Evolutionary conservation across 495 filamentous ascomycete genomes (phyloP).

Genomic region (Durotheca rogersii): DNA sequence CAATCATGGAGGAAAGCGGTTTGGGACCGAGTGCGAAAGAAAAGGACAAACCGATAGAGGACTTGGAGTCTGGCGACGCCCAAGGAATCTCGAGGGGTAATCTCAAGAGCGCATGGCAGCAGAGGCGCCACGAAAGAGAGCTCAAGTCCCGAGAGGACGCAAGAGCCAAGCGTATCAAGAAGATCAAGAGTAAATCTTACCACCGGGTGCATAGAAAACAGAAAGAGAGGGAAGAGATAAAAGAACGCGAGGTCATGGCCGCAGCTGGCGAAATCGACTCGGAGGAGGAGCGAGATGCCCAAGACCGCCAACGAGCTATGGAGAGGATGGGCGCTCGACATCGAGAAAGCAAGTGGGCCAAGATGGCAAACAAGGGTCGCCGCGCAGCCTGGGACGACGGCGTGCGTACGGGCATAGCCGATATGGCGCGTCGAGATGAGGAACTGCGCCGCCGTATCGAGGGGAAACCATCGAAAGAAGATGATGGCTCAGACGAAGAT

Average conservation of each 20-base stretch:
- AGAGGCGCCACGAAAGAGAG: conserved; percentile 78
- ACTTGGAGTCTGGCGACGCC: conserved; percentile 68
- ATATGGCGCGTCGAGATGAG: conserved; percentile 82
- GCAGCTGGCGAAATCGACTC: conserved; percentile 63
- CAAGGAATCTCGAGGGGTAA: conserved; percentile 65
- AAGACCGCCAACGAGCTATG: conserved; percentile 76
- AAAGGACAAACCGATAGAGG: conserved; percentile 59
- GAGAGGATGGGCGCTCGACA: conserved; percentile 89
- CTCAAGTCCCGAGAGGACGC: conserved; percentile 88
- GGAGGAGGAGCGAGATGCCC: conserved; percentile 76
- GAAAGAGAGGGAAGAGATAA: conserved; percentile 67
- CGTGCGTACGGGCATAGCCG: conserved; percentile 70
- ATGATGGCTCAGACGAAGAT: conserved; percentile 57
- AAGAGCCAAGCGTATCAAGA: conserved; percentile 88
- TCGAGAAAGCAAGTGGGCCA: conserved; percentile 92
- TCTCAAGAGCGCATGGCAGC: conserved; percentile 68
- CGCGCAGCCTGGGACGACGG: conserved; percentile 82
- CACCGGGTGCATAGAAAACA: conserved; percentile 89
- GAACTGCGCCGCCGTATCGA: conserved; percentile 81
- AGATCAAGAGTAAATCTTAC: conserved; percentile 96
- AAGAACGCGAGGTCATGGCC: conserved; percentile 66
- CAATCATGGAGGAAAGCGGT: conserved; percentile 86
- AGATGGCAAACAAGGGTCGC: conserved; percentile 76
- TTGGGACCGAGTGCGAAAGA: conserved; percentile 53
- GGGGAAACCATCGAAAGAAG: conserved; percentile 60